These are phyloP conservation scores for Lodderomyces theae DNA, from an alignment of 1,139 yeast species.

Conservation along the genomic window DNA sequence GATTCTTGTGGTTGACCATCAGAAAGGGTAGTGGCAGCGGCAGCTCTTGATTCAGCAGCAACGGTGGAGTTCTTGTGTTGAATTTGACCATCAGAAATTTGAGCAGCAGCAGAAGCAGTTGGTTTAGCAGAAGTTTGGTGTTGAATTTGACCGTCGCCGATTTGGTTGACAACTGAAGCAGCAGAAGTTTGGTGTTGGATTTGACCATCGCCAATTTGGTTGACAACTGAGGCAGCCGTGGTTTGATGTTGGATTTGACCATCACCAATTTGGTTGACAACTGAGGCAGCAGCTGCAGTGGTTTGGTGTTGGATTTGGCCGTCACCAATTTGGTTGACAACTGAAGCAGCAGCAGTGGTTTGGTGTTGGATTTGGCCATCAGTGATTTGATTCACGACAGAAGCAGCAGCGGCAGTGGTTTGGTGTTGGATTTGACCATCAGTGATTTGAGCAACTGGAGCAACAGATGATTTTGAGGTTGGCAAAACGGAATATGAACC, in stretches of 20 bases:
- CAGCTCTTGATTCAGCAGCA: conserved; percentile 11
- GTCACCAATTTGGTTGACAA: conserved; percentile 32
- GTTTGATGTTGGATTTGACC: conserved; percentile 64
- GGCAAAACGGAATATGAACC: conserved; percentile 25
- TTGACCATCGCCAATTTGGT: conserved; percentile 46
- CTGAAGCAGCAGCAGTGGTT: conserved; percentile 23
- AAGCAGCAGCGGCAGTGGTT: conserved; percentile 20
- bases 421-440: conserved; percentile 47
- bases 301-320: conserved; percentile 37
- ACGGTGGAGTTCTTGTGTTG: conserved; percentile 13
- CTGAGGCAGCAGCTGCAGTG: conserved; percentile 34
- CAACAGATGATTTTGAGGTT: conserved; percentile 28
- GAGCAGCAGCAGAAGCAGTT: conserved; percentile 26
- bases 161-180: conserved; percentile 30
- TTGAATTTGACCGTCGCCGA: conserved; percentile 37
- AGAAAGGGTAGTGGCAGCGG: conserved; percentile 5
- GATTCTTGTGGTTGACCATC: conserved; percentile 3
- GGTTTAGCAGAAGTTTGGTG: conserved; percentile 25
- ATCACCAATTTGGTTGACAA: conserved; percentile 53
- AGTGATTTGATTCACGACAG: conserved; percentile 34
- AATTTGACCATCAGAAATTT: conserved; percentile 13
- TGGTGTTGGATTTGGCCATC: conserved; percentile 43
- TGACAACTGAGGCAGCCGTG: conserved; percentile 21
- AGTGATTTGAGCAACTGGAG: conserved; percentile 38
- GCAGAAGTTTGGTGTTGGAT: conserved; percentile 35